Evolutionary conservation across 208 protist species (phyloP), one percentile per base, ranked within the genome.

Genomic region (Wallacemonas sp.): DNA sequence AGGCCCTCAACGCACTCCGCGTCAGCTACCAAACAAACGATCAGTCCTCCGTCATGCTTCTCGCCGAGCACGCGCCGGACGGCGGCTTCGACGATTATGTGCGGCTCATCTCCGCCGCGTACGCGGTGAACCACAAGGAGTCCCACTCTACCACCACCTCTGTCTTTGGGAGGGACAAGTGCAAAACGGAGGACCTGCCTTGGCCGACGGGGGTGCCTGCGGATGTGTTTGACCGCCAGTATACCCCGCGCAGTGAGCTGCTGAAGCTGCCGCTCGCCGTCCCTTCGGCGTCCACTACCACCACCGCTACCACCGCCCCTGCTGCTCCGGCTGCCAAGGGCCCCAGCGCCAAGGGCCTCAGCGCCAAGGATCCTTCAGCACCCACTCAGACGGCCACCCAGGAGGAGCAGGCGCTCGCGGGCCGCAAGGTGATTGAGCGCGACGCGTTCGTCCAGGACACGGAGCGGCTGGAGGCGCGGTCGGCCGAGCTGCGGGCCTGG

Each of bases 71-170:
- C 61, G 70, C 74, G 36, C 67, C 69, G 16, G 57, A 67, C 5
- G 67, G 72, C 7, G 83, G 87, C 74, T 87, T 91, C 62, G 72
- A 68, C 38, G 74, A 81, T 4, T 96, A 96, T 57, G 72, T 96
- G 22, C 45, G 65, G n/a, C 67, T 84, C 41, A 81, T 92, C 25
- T 80, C 83, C 7, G 65, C 75, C 10, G 70, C 90, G n/a, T 96
- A 91, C 45, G 74, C 81, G 54, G 61, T 57, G 25, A 96, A 93
- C 49, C 76, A 76, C 4, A 77, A 81, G 10, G 86, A 91, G 48
- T 75, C 68, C 4, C 57, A 67, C 10, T 45, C 68, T 2, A 36
- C 57, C 25, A 12, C 48, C 7, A 29, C 18, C 36, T 20, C 29
- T 20, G 48, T 25, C n/a, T 38, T 32, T 32, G 33, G 12, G 18